phyloP scores from a whole-genome alignment of 2,329 filamentous ascomycete species.

The Penicillium capsulatum region DNA sequence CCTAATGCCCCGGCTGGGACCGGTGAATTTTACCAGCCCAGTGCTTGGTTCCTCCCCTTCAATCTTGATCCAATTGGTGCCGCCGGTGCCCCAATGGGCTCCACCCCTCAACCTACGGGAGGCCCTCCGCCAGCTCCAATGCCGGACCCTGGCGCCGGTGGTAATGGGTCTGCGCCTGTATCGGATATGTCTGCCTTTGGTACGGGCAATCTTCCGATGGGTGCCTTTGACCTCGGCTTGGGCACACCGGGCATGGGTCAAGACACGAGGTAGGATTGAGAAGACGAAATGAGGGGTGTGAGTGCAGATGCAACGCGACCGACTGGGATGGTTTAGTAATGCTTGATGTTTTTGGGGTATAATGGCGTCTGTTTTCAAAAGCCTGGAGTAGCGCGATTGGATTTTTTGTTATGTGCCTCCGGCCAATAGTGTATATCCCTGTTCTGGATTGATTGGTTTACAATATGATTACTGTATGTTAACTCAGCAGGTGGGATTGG shows the following conservation, averaged over 20 bases:
- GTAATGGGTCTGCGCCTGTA: constrained; percentile 5
- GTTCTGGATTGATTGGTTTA: neutral
- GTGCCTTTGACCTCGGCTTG: constrained; percentile 27
- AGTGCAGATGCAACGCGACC: too few species aligned
- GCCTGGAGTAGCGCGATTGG: constrained; percentile 5
- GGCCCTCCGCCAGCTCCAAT: constrained; percentile 8
- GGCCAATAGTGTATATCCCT: neutral
- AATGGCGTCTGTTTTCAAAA: constrained; percentile 5
- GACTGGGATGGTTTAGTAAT: too few species aligned
- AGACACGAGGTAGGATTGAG: constrained; percentile 11
- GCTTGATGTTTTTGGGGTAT: too few species aligned
- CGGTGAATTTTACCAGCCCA: constrained; percentile 44
- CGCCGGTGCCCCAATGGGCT: constrained; percentile 5
- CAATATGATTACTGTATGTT: neutral
- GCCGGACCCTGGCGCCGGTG: constrained; percentile 9
- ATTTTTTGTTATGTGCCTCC: neutral
- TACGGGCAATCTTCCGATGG: constrained; percentile 22
- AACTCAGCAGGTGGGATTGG: neutral
- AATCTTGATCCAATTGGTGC: constrained; percentile 66
- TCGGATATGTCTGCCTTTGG: constrained; percentile 23
- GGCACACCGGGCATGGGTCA: constrained; percentile 19
- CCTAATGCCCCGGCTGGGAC: constrained; percentile 33
- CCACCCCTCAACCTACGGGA: constrained; percentile 1
- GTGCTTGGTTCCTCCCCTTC: constrained; percentile 90
- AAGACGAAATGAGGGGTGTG: too few species aligned